These are phyloP conservation scores for Candida odintsovae DNA, from an alignment of 805 yeast genomes.

Conservation along the genomic window DNA sequence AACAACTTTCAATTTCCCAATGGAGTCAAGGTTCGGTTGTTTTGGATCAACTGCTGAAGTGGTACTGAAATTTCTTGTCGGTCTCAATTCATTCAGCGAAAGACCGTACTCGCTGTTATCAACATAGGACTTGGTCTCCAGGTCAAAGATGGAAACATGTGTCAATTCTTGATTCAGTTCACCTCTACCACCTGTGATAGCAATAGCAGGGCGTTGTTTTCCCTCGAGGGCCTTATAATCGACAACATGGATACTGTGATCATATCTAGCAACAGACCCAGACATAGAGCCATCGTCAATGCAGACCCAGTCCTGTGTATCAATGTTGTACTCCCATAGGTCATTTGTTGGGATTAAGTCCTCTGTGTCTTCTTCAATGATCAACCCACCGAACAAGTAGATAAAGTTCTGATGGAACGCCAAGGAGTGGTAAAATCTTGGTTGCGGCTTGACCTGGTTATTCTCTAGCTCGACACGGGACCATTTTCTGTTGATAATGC, in stretches of 20 bases:
- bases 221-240: slow-evolving; percentile 32
- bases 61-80: slow-evolving; percentile 2
- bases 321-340: slow-evolving; percentile 60
- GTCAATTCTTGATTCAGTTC: slow-evolving; percentile 24
- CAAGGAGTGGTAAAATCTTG: slow-evolving; percentile 56
- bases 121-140: slow-evolving; percentile 30
- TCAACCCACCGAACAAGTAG: slow-evolving; percentile 63
- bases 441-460: slow-evolving; percentile 9
- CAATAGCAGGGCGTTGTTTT: slow-evolving; percentile 40
- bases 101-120: slow-evolving; percentile 15
- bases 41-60: slow-evolving; percentile 12
- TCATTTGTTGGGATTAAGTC: slow-evolving; percentile 50
- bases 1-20: slow-evolving; percentile 11
- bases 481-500: slow-evolving; percentile 58
- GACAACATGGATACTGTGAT: slow-evolving; percentile 44
- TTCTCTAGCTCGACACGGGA: slow-evolving; percentile 29
- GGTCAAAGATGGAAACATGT: slow-evolving; percentile 37
- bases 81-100: slow-evolving; percentile 17
- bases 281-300: slow-evolving; percentile 38
- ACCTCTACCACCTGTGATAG: slow-evolving; percentile 51
- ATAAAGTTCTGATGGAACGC: slow-evolving; percentile 43
- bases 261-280: slow-evolving; percentile 38
- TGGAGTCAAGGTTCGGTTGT: background rate
- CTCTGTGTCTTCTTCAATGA: slow-evolving; percentile 30
- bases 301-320: slow-evolving; percentile 47